Percentiles rank a stretch among this genome's conserved stretches.
Evolutionary conservation across 805 yeast genomes (phyloP).

Genomic region (Huiozyma sinensis): DNA sequence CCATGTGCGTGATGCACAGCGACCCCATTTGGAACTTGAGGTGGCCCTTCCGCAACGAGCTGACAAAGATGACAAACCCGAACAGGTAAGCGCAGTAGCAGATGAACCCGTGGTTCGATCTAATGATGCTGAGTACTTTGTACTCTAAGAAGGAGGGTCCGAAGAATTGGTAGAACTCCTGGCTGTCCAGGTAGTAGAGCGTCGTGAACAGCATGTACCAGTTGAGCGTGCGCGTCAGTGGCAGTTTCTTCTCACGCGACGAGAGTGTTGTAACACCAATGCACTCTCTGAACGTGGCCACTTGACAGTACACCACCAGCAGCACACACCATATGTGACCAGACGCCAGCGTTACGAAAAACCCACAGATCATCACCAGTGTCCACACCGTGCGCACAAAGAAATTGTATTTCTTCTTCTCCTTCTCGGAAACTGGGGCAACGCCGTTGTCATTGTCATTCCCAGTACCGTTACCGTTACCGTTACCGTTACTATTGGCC

Average conservation of each 20-base stretch:
- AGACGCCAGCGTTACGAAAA: constrained; percentile 58
- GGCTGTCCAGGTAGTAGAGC: constrained; percentile 82
- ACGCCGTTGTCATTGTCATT: too few species aligned
- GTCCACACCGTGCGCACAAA: constrained; percentile 89
- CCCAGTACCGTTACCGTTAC: too few species aligned
- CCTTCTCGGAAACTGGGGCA: constrained; percentile 3
- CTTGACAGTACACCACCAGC: constrained; percentile 62
- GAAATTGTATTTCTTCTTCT: constrained; percentile 33
- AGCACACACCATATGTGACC: constrained; percentile 79
- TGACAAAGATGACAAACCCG: constrained; percentile 85
- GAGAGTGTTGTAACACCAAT: constrained; percentile 75
- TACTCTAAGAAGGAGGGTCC: constrained; percentile 30
- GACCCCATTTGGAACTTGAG: constrained; percentile 90
- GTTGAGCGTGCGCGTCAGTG: constrained; percentile 71
- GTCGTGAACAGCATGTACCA: constrained; percentile 91
- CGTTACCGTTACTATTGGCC: too few species aligned
- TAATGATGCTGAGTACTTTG: constrained; percentile 42
- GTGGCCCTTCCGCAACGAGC: constrained; percentile 79
- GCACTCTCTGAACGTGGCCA: constrained; percentile 82
- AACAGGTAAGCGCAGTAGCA: constrained; percentile 74
- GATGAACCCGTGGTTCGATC: constrained; percentile 71
- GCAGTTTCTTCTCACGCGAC: constrained; percentile 70
- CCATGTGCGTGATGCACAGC: constrained; percentile 90
- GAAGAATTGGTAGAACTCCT: constrained; percentile 63
- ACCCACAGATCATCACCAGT: constrained; percentile 72